Evolutionary conservation across 768 basidiomycete species (phyloP).

Genomic region (Hypholoma sublateritium): DNA sequence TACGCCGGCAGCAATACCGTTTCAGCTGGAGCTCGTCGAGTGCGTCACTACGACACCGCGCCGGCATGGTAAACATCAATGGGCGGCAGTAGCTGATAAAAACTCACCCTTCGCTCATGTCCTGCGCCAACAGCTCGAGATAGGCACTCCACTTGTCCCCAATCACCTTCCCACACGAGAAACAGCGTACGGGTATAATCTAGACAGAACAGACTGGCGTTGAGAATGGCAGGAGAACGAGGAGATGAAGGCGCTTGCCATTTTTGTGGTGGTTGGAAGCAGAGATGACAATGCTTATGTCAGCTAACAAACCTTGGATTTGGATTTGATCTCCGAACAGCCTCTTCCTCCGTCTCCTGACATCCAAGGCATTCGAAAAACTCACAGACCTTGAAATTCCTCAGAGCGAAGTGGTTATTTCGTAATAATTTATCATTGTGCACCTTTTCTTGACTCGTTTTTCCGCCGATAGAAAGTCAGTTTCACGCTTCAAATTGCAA

Average conservation of each 20-base stretch:
- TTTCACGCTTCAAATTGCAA: too few relatives aligned
- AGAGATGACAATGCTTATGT: conserved; percentile 18
- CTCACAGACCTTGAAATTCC: too few relatives aligned
- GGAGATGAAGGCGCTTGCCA: conserved; percentile 13
- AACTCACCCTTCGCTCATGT: conserved; percentile 85
- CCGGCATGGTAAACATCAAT: background rate
- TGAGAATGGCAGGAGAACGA: background rate
- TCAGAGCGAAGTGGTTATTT: too few relatives aligned
- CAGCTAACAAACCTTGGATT: conserved; percentile 9
- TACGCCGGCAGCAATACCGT: conserved; percentile 93
- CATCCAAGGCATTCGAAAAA: too few relatives aligned
- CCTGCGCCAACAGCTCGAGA: conserved; percentile 75
- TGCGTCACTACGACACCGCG: conserved; percentile 61
- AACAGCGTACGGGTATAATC: conserved; percentile 97
- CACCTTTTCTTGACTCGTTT: too few relatives aligned
- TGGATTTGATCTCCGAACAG: background rate
- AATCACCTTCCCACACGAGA: conserved; percentile 96
- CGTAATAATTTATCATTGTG: too few relatives aligned
- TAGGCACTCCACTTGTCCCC: conserved; percentile 96
- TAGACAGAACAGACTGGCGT: conserved; percentile 27
- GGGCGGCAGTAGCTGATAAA: background rate
- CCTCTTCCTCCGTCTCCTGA: too few relatives aligned
- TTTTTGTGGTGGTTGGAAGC: conserved; percentile 18
- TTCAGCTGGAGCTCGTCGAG: conserved; percentile 87
- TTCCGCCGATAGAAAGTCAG: too few relatives aligned